Evolutionary conservation across 2,329 filamentous ascomycete genomes (phyloP).

Genomic region (Dryadomyces sulphureus): DNA sequence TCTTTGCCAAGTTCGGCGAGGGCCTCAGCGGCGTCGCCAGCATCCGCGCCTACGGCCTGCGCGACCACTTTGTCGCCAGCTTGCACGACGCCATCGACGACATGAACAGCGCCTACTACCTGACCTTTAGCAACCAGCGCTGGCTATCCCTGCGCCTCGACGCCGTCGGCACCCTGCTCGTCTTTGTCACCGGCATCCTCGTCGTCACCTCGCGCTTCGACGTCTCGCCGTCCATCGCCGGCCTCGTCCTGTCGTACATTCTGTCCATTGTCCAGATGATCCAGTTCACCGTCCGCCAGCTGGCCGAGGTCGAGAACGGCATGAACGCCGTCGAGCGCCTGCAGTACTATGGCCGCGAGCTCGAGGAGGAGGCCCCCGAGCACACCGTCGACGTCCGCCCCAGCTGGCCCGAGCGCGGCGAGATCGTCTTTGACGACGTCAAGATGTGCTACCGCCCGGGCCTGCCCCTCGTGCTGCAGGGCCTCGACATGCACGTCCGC

Average conservation of each 20-base stretch:
- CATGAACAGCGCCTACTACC: conserved; percentile 88
- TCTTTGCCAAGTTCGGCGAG: conserved; percentile 87
- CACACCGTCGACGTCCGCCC: conserved; percentile 58
- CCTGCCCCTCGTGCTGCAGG: conserved; percentile 58
- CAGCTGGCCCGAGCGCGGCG: conserved; percentile 75
- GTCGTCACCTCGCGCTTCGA: conserved; percentile 84
- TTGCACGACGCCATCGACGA: conserved; percentile 65
- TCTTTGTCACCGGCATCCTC: conserved; percentile 78
- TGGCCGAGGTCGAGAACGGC: conserved; percentile 92
- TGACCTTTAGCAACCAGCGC: conserved; percentile 89
- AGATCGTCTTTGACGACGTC: conserved; percentile 61
- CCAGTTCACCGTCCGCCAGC: conserved; percentile 84
- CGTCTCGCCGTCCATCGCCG: conserved; percentile 70
- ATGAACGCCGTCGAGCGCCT: conserved; percentile 95
- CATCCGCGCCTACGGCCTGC: conserved; percentile 79
- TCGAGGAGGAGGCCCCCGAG: conserved; percentile 80
- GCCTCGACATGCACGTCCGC: conserved; percentile 54
- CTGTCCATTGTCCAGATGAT: conserved; percentile 89
- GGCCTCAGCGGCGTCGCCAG: conserved; percentile 70
- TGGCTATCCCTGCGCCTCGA: conserved; percentile 84
- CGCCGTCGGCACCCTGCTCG: conserved; percentile 65
- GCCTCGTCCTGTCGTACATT: conserved; percentile 85
- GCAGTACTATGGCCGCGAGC: conserved; percentile 71
- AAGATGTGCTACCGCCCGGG: conserved; percentile 64
- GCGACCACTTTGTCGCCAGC: conserved; percentile 56